Percentiles rank a stretch among this genome's conserved stretches.
Conservation (phyloP, 306 rosid species). For the Cicer pinnatifidum region DNA sequence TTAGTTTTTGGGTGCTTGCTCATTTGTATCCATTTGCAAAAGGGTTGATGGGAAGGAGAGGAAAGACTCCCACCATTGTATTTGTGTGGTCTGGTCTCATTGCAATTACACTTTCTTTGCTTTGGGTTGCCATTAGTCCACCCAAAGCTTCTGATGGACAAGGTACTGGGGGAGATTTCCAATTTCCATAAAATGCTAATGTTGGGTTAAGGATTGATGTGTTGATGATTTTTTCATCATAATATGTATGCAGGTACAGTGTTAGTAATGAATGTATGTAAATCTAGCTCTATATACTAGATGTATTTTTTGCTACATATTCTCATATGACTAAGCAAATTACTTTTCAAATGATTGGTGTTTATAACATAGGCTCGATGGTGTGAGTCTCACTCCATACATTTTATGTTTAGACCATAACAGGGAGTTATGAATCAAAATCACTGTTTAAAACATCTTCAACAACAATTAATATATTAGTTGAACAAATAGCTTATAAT, state of each 20-base stretch:
- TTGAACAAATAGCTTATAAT: too few species aligned
- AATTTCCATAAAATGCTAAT: constrained; percentile 50
- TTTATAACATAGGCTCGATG: too few species aligned
- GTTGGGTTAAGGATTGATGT: not conserved
- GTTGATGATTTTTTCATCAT: constrained; percentile 8
- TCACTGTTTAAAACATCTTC: too few species aligned
- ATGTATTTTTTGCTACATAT: not conserved
- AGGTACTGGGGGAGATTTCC: constrained; percentile 43
- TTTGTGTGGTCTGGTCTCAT: constrained; percentile 66
- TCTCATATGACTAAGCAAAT: not conserved
- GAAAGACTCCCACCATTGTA: constrained; percentile 60
- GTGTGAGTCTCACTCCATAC: not conserved
- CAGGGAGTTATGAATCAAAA: too few species aligned
- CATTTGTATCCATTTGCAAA: constrained; percentile 65
- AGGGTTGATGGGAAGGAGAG: constrained; percentile 65
- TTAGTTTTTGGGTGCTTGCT: constrained; percentile 63
- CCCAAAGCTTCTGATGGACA: constrained; percentile 30
- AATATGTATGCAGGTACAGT: not conserved
- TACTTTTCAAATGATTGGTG: not conserved
- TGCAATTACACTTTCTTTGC: constrained; percentile 56
- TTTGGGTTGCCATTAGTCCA: constrained; percentile 55
- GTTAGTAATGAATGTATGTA: constrained; percentile 10
- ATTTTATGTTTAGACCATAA: too few species aligned
- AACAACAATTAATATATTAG: too few species aligned
- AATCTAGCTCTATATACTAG: not conserved